Conservation (phyloP, 768 basidiomycete genomes). For the Suillus variegatus region DNA sequence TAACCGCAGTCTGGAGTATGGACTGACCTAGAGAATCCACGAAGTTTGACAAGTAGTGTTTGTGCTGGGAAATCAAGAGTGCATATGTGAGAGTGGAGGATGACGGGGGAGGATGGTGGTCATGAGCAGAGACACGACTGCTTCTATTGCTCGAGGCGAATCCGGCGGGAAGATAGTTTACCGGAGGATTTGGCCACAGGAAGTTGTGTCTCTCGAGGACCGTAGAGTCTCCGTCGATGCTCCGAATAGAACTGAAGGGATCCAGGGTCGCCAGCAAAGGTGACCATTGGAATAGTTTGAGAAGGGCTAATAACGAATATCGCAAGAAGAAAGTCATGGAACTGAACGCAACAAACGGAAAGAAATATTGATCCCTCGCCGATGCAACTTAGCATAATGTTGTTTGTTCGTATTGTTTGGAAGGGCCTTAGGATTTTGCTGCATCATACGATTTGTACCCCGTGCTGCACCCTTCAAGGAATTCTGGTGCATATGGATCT, state of each 20-base stretch:
- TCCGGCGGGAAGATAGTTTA: neutral
- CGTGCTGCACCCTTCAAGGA: too few relatives aligned
- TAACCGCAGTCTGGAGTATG: neutral
- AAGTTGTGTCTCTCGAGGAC: neutral
- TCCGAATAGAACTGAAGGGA: neutral
- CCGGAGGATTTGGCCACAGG: neutral
- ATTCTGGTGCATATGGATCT: too few relatives aligned
- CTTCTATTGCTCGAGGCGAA: neutral
- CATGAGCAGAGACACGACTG: neutral
- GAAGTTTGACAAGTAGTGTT: neutral
- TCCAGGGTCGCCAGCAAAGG: neutral
- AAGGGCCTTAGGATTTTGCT: too few relatives aligned
- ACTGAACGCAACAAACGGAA: neutral
- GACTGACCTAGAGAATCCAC: slow-evolving; percentile 3
- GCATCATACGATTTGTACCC: too few relatives aligned
- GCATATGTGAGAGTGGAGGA: neutral
- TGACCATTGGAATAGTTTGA: slow-evolving; percentile 4
- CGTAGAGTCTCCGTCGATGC: neutral
- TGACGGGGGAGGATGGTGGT: neutral
- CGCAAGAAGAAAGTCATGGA: slow-evolving; percentile 1
- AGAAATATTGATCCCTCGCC: too few relatives aligned
- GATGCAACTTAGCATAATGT: too few relatives aligned
- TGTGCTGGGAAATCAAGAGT: slow-evolving; percentile 1
- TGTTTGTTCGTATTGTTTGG: too few relatives aligned
- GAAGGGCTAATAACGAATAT: neutral